phyloP scores from a whole-genome alignment of 2,329 filamentous ascomycete species.

The Fusarium luffae region DNA sequence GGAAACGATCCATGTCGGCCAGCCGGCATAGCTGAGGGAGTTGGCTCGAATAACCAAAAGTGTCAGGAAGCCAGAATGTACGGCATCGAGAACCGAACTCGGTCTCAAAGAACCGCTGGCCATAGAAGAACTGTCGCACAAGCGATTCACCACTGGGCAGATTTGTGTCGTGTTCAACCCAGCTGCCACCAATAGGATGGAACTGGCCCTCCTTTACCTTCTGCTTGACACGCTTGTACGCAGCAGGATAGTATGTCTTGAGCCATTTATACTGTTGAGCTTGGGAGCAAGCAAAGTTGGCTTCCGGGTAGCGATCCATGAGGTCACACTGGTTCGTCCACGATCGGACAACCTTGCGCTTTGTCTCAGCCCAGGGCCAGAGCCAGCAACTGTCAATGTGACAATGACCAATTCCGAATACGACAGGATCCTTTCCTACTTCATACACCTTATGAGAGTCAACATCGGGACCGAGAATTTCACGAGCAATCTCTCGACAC shows the following conservation, averaged over 20 bases:
- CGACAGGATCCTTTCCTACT: constrained; percentile 76
- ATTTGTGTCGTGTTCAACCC: constrained; percentile 99
- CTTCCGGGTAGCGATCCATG: constrained; percentile 94
- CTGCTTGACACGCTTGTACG: constrained; percentile 88
- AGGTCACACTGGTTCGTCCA: constrained; percentile 98
- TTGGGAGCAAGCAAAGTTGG: constrained; percentile 91
- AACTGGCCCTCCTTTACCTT: constrained; percentile 93
- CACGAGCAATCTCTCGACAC: constrained; percentile 82
- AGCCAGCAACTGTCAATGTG: constrained; percentile 99
- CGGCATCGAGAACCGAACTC: constrained; percentile 88
- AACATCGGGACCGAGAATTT: constrained; percentile 83
- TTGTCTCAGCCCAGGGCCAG: constrained; percentile 98
- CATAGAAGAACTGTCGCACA: constrained; percentile 93
- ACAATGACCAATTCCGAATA: constrained; percentile 93
- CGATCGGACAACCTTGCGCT: constrained; percentile 92
- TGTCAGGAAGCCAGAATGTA: constrained; percentile 98
- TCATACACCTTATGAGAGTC: constrained; percentile 88
- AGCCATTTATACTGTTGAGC: constrained; percentile 99
- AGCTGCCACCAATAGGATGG: constrained; percentile 95
- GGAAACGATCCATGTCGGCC: constrained; percentile 95
- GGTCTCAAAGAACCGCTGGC: constrained; percentile 93
- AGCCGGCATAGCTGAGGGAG: constrained; percentile 92
- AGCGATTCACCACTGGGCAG: constrained; percentile 95
- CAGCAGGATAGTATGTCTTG: constrained; percentile 86
- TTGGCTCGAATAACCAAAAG: constrained; percentile 96